phyloP scores from a whole-genome alignment of 352 stramenopile species.

The Phytophthora vignae region DNA sequence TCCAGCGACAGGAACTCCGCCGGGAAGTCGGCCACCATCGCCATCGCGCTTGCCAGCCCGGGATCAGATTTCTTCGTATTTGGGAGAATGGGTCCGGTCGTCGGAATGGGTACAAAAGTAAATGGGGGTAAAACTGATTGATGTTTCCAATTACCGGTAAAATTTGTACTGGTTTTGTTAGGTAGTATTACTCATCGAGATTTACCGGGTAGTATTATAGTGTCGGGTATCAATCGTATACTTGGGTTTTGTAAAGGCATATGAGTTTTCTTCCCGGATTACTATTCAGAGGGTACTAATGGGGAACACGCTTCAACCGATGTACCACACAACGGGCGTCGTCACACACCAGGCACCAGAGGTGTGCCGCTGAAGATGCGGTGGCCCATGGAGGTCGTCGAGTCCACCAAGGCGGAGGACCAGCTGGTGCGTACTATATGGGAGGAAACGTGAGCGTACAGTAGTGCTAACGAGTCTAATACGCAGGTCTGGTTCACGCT shows the following conservation, averaged over 20 bases:
- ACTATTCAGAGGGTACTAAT: too few species aligned
- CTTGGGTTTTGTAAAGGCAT: too few species aligned
- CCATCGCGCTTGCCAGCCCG: not conserved
- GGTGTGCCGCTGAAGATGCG: not conserved
- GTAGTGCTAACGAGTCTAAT: slow-evolving; percentile 6
- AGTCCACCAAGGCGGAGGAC: slow-evolving; percentile 44
- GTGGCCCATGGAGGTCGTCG: slow-evolving; percentile 28
- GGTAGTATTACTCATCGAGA: too few species aligned
- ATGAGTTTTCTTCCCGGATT: too few species aligned
- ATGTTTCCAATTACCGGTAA: too few species aligned
- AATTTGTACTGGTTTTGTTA: too few species aligned
- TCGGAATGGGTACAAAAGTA: not conserved
- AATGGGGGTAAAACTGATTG: not conserved
- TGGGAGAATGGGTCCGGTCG: not conserved
- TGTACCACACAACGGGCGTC: too few species aligned
- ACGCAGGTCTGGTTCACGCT: slow-evolving; percentile 86
- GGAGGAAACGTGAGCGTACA: not conserved
- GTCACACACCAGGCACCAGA: too few species aligned
- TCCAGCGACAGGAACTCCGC: slow-evolving; percentile 73
- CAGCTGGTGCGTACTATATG: slow-evolving; percentile 38
- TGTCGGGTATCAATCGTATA: too few species aligned
- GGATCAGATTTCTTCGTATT: not conserved
- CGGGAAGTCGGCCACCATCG: slow-evolving; percentile 50
- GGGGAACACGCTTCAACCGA: too few species aligned
- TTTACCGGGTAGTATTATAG: too few species aligned